Evolutionary conservation across 2,329 filamentous ascomycete species (phyloP), one percentile per base, ranked within the genome.

Genomic region (Verticillium isaacii): DNA sequence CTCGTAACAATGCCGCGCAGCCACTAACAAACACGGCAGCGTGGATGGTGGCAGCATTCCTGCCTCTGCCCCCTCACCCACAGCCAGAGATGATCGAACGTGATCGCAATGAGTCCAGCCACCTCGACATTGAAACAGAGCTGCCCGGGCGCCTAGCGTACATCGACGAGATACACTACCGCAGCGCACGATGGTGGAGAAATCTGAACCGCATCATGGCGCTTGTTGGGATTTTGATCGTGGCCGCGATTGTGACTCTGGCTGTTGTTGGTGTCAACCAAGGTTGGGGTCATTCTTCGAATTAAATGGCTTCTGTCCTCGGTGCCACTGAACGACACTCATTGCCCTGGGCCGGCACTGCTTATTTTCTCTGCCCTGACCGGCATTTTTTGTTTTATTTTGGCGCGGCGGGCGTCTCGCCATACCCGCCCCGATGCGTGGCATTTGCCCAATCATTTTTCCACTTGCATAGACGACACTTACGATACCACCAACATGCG

Each of bases 21-120:
- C 37, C 23, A 56, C 45, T 61, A 29, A 56, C 12, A 23, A 29
- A 11, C 60, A 64, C 55, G 60, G 57, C 67, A 89, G 89, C 89
- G 61, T 96, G 92, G 92, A 90, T 94, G 78, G 80, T 92, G 65
- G 92, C 89, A 1, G 85, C 91, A 1, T 82, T 93, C 60, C 78
- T 95, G 14, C 90, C 91, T 1, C 75, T 96, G 7, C 90, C 90
- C 11, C 78, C 78, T 1, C 82, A 82, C 60, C 83, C 87, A 9
- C 75, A 79, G 23, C 68, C 75, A 1, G 77, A 82, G 19, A 84
- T 86, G 73, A 77, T 80, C 45, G 81, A 88, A 69, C 73, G 69
- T 50, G 45, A 23, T n/a, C 65, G 77, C 56, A 72, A 73, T 60
- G 79, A 75, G 69, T 73, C 75, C 19, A 75, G 75, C 58, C 74